Base-by-base conservation (phyloP, 2,329 filamentous ascomycete genomes). In the Ilyonectria robusta region DNA sequence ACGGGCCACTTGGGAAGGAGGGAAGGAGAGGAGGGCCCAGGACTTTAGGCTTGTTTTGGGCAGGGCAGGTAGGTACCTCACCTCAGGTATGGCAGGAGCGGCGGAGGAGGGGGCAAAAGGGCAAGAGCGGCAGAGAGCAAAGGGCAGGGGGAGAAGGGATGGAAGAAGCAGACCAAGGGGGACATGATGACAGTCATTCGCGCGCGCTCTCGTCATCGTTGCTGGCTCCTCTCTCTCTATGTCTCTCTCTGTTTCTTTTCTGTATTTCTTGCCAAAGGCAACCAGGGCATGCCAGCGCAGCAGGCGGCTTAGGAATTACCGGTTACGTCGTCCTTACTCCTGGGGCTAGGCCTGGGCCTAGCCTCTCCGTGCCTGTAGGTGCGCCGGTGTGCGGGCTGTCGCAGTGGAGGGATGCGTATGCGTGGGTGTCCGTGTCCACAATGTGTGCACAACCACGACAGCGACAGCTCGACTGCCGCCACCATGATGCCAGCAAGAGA, bases 401-500 rank as follows among this genome's bases (percentile, higher is more conserved):
- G 40, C 40, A 51, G 55, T 51, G 33, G 56, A 42, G 57, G 64
- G 59, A 58, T 62, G 63, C 51, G 46, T 37, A 46, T 56, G 53
- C 42, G 68, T 59, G 42, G 68, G 58, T 46, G 65, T 73, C 66
- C 58, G 71, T 66, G 65, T 69, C 50, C 64, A 51, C 50, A 31
- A 48, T 51, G 58, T 51, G 58, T 59, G 37, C 57, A 40, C 51
- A 65, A 61, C 62, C 56, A 56, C 51, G 53, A 65, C 56, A 37
- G 46, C 51, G 37, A 57, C 35, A 62, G 40, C 37, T 56, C 35
- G 53, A 66, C 31, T 60, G 63, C 67, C 67, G 70, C 68, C 51
- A 63, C 65, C 62, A 44, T 59, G 54, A 62, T 71, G 70, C 62
- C 50, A 66, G 62, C 50, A 50, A 62, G 40, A 62, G 46, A 54